Evolutionary conservation across 345 rosid species (phyloP), one percentile per base, ranked within the genome.

Genomic region (Citrus glauca): DNA sequence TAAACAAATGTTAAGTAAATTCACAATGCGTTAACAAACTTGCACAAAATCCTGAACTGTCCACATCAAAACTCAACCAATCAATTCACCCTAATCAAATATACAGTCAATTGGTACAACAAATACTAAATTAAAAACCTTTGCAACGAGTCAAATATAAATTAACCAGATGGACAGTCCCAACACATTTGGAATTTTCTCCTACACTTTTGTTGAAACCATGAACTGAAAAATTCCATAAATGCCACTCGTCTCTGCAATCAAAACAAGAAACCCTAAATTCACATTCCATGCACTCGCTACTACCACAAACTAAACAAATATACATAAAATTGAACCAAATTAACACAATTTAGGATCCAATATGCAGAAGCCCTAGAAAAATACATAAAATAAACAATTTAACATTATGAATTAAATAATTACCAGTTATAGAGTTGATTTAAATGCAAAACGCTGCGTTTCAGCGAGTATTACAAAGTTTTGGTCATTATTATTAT

Each of bases 201-300:
- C 25, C 84, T 64, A 82, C 71, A 63, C 72, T 63, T 82, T 68
- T 56, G 70, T 71, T 55, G 67, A 61, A 79, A 73, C 80, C 69
- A 73, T 5, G 48, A 78, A 75, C 87, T 40, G 72, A 66, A 72
- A 84, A 65, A 77, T 71, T 78, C 84, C 83, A 75, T 55, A 80
- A 65, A 83, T 82, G 87, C 89, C 88, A 86, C 72, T 38, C 80
- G 79, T 81, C 82, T 85, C 86, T 73, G 81, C 69, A 86, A 79
- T 72, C 69, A 74, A 32, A 65, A 72, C 81, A 84, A 42, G 38
- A 81, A 89, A 85, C 88, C 89, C 91, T 84, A 85, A 82, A 77
- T 81, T 76, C 74, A 63, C 82, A 70, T 48, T 37, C 73, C 60
- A 60, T 57, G 45, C 50, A 72, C 77, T 66, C 38, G 50, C 66